These are phyloP conservation scores for Thinopyrum elongatum DNA, from an alignment of 176 grass and related monocot species.

Conservation along the genomic window DNA sequence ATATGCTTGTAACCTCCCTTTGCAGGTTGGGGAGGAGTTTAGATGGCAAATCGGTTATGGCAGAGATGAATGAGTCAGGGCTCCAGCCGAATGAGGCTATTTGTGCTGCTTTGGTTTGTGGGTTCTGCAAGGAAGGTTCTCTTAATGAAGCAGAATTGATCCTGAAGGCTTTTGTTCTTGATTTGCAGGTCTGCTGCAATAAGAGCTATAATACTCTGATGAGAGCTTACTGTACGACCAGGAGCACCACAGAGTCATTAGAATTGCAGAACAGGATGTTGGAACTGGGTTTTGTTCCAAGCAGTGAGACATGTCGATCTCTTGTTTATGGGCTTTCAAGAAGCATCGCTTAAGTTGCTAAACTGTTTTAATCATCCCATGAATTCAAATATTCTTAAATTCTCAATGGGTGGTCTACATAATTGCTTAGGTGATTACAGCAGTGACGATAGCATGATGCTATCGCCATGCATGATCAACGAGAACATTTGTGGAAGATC, in stretches of 20 bases:
- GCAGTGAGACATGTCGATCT: constrained; percentile 62
- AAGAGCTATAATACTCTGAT: constrained; percentile 66
- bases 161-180: constrained; percentile 52
- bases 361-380: neutral
- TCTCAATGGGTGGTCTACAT: neutral
- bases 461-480: neutral
- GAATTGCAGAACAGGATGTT: constrained; percentile 76
- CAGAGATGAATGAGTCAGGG: constrained; percentile 47
- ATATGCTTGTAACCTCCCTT: constrained; percentile 48
- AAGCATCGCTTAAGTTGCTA: constrained; percentile 26
- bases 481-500: neutral
- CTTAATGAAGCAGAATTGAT: constrained; percentile 61
- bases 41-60: constrained; percentile 51
- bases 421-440: neutral
- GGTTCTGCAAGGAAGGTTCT: constrained; percentile 61
- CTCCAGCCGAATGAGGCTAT: constrained; percentile 42
- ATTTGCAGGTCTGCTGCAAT: constrained; percentile 59
- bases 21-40: constrained; percentile 58
- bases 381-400: neutral
- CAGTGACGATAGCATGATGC: neutral
- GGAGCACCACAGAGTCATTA: constrained; percentile 39
- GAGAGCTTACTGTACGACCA: constrained; percentile 52
- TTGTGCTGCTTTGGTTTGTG: constrained; percentile 70
- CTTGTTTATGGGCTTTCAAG: constrained; percentile 67
- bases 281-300: constrained; percentile 69